Evolutionary conservation across 345 rosid genomes (phyloP), one percentile per base, ranked within the genome.

Genomic region (Brassica incana): DNA sequence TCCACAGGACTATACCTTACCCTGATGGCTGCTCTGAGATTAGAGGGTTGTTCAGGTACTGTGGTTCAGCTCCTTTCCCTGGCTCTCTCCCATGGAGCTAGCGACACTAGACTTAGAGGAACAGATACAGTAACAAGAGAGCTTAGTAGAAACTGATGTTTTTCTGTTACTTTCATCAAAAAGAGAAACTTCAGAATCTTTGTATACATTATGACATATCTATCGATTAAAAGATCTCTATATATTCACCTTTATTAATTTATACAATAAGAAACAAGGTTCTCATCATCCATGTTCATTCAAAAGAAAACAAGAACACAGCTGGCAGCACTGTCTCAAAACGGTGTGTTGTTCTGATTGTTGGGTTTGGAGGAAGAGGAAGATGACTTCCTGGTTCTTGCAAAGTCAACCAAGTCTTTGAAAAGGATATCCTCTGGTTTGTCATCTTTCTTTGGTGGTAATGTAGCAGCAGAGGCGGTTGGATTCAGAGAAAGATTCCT

Each of bases 381-480:
- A 5, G 97, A 88, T 8, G 97, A 40, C 29, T 65, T 82, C 87
- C 92, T 95, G 82, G 96, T 83, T 85, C 85, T 95, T 1, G 97
- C 92, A 80, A 92, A 91, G 77, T 92, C 99, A 59, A 95, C 84
- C 60, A 95, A 86, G 82, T 92, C 99, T 83, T 91, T 89, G 86
- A 95, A 92, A 69, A 95, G 93, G 33, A 82, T 90, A 78, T 91
- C 98, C 84, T 95, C 98, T 32, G 89, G 90, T 78, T 89, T 90
- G 48, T 74, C 86, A 78, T 90, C 85, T 79, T 86, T 88, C 72
- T 86, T 74, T 12, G 88, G 87, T 27, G 83, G 75, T 74, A 91
- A 85, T 62, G 83, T 61, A 45, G 87, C 61, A 54, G 58, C 6
- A 52, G 72, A n/a, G 40, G 87, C 18, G 5, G 84, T 56, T 1